Conservation (phyloP, 495 filamentous ascomycete genomes). For the Sordaria brevicollis region DNA sequence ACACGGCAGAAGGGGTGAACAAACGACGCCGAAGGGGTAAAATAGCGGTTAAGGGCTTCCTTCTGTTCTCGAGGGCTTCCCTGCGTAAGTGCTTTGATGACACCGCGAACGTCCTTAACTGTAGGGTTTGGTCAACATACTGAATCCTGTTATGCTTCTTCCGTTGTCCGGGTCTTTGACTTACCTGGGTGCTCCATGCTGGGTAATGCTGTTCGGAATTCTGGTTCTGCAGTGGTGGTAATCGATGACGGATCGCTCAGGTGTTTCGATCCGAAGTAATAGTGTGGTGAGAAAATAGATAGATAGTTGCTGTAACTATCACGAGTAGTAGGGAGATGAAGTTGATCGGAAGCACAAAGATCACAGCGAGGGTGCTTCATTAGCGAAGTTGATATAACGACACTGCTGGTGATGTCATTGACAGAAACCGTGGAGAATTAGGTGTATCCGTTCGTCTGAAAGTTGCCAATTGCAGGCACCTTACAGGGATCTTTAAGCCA, state of each 20-base stretch:
- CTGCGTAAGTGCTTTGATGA: constrained; percentile 60
- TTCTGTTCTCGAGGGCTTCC: constrained; percentile 52
- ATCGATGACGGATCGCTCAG: neutral
- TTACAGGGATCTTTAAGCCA: neutral
- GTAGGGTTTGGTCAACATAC: constrained; percentile 18
- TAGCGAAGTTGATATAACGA: neutral
- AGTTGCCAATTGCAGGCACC: neutral
- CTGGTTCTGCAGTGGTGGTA: neutral
- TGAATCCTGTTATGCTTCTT: neutral
- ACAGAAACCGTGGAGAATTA: neutral
- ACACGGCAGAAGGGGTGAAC: constrained; percentile 74
- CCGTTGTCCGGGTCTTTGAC: neutral
- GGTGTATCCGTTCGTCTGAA: neutral
- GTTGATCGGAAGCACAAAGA: neutral
- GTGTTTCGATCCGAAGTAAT: neutral
- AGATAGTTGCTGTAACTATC: neutral
- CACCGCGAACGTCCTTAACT: constrained; percentile 39
- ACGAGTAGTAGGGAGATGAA: neutral
- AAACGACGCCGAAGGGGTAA: constrained; percentile 58
- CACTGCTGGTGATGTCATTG: constrained; percentile 8
- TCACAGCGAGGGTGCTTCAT: neutral
- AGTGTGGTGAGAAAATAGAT: neutral
- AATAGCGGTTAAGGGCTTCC: constrained; percentile 55
- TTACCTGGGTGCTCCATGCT: constrained; percentile 16
- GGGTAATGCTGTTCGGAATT: neutral